Percentiles rank a stretch among this genome's conserved stretches.
These are phyloP conservation scores for Eimeria tenella DNA, from an alignment of 169 alveolate genomes.

Conservation along the genomic window DNA sequence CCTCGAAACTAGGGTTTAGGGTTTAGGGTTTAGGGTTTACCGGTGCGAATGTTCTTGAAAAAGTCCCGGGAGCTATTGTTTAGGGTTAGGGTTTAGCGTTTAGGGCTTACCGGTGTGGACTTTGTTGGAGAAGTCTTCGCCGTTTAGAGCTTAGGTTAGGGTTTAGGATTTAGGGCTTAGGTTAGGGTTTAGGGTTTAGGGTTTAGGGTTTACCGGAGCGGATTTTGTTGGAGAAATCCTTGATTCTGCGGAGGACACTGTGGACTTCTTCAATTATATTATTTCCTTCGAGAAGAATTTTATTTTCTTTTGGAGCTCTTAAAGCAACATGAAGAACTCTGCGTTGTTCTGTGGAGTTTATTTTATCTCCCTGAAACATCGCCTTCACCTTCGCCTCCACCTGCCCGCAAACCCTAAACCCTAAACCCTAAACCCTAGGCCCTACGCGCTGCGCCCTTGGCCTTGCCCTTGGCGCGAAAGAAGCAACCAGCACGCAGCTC, in stretches of 20 bases:
- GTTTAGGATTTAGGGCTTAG: too few relatives aligned
- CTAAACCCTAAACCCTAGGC: constrained; percentile 3
- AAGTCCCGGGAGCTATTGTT: too few relatives aligned
- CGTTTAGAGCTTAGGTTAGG: too few relatives aligned
- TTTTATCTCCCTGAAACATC: constrained; percentile 89
- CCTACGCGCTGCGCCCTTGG: not conserved
- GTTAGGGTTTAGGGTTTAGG: too few relatives aligned
- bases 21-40: too few relatives aligned
- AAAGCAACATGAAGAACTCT: constrained; percentile 98
- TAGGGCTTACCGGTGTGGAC: too few relatives aligned
- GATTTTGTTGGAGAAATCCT: constrained; percentile 85
- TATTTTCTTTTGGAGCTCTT: constrained; percentile 90
- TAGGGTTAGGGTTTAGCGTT: too few relatives aligned
- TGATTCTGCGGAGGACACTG: constrained; percentile 86
- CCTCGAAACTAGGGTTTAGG: too few relatives aligned
- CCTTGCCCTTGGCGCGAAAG: not conserved
- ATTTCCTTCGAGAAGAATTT: constrained; percentile 81
- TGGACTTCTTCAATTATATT: constrained; percentile 84
- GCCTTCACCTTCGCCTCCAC: constrained; percentile 64
- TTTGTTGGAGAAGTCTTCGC: too few relatives aligned
- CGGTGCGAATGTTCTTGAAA: too few relatives aligned
- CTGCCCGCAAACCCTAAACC: constrained; percentile 20
- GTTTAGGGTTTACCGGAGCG: constrained; percentile 75
- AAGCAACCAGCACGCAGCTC: not conserved
- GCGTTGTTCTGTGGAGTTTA: constrained; percentile 97